Evolutionary conservation across 352 stramenopile genomes (phyloP), one percentile per base, ranked within the genome.

Genomic region (Pythium brachiatum): DNA sequence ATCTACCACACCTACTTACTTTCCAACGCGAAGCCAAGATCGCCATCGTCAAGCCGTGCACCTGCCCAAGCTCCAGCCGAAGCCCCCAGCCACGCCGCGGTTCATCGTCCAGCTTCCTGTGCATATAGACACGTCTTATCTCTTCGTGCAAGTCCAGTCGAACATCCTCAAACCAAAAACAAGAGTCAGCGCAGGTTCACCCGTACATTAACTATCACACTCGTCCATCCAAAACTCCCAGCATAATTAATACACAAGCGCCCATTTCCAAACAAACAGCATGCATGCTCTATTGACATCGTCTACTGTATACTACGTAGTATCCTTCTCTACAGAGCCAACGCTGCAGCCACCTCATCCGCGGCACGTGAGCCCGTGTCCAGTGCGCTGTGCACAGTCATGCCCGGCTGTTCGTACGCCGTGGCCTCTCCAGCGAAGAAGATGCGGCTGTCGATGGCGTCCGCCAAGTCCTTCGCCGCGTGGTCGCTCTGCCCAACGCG

Each of bases 351-450:
- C 13, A 92, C 83, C 61, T 94, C 67, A 2, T 36, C 57, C 1
- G 85, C 83, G 0, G 83, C 85, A n/a, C 85, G 81, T 20, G 75
- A 82, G 23, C 85, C 85, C 11, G 85, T 94, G 53, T 94, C 85
- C 36, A 94, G 83, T 7, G 85, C 83, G 56, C 82, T 87, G 62
- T 94, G 85, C 54, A 94, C 85, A 11, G 85, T 79, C 85, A 94
- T 94, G 15, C 81, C 82, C 3, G 85, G 85, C 57, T 92, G 82
- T 56, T 94, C 81, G 39, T 86, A 92, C 18, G 85, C 83, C 13
- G 85, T 94, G 11, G 85, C 85, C 59, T 94, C 85, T 0, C 85
- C 85, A 15, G 85, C 85, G 39, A 94, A 94, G 69, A 94, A 94
- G 27, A 94, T 70, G 23, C 85, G 83, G 23, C 69, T 51, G 20